Conservation (phyloP, 78 protist genomes). For the Acrasis kona region DNA sequence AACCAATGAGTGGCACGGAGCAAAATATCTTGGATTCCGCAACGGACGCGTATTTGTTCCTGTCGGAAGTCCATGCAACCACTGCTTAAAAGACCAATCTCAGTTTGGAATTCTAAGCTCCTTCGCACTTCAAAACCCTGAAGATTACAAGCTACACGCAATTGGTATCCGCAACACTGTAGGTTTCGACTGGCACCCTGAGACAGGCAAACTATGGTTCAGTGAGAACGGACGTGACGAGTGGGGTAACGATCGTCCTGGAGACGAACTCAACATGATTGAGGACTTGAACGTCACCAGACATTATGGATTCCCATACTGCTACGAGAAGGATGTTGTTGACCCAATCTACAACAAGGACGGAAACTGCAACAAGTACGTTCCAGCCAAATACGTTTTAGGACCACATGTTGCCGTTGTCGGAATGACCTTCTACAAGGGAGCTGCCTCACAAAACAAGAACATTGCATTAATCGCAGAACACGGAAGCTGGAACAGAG, state of each 20-base stretch:
- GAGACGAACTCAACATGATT: not conserved
- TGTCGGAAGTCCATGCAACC: constrained; percentile 5
- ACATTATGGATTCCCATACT: constrained; percentile 11
- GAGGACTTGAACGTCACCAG: not conserved
- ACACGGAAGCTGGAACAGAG: constrained; percentile 6
- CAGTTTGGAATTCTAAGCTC: not conserved
- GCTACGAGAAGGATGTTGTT: not conserved
- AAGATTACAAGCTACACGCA: not conserved
- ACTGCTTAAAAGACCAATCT: not conserved
- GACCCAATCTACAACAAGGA: not conserved
- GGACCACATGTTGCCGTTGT: constrained; percentile 13
- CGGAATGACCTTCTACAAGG: not conserved
- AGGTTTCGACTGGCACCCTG: not conserved
- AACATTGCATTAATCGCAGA: not conserved
- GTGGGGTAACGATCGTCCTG: not conserved
- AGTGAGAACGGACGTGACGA: constrained; percentile 5
- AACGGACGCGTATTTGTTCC: not conserved
- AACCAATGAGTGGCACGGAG: not conserved
- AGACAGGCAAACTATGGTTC: constrained; percentile 2
- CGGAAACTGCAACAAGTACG: not conserved
- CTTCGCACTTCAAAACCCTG: not conserved
- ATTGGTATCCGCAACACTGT: not conserved
- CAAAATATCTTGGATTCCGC: not conserved
- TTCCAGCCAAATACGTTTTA: not conserved
- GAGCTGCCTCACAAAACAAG: not conserved